These are phyloP conservation scores for Canna indica DNA, from an alignment of 176 grass and related monocot genomes.

Conservation along the genomic window DNA sequence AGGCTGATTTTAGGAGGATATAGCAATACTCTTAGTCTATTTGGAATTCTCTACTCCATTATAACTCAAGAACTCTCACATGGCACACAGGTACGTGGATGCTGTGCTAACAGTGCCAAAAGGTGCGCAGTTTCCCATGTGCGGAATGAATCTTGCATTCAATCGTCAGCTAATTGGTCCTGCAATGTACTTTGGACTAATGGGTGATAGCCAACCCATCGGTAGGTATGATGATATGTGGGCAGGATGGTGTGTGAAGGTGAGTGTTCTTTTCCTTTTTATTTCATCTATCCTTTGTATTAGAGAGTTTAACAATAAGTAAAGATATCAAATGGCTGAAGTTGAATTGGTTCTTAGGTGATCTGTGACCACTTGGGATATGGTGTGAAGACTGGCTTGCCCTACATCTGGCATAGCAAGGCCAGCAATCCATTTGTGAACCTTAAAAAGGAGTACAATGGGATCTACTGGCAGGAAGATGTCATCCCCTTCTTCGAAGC, in stretches of 20 bases:
- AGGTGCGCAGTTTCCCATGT: constrained; percentile 65
- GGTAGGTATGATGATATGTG: constrained; percentile 74
- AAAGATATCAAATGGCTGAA: background rate
- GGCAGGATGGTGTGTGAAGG: constrained; percentile 73
- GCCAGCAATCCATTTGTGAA: constrained; percentile 43
- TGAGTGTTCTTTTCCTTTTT: constrained; percentile 1
- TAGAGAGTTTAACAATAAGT: background rate
- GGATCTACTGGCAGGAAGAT: constrained; percentile 46
- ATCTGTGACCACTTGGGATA: constrained; percentile 38
- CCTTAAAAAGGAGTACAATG: constrained; percentile 37
- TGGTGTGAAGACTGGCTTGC: constrained; percentile 40
- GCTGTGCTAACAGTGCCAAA: constrained; percentile 66
- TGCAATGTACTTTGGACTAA: constrained; percentile 80
- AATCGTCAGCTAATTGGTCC: constrained; percentile 51
- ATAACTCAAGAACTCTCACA: background rate
- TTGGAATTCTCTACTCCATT: background rate
- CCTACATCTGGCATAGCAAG: constrained; percentile 45
- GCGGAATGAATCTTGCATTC: constrained; percentile 64
- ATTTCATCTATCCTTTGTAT: background rate
- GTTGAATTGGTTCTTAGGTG: constrained; percentile 24
- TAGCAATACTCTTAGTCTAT: too few relatives aligned
- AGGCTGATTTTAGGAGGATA: too few relatives aligned
- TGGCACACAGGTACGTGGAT: constrained; percentile 53
- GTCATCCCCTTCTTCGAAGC: constrained; percentile 37
- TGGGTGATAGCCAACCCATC: constrained; percentile 50